These are phyloP conservation scores for Voacanga thouarsii DNA, from an alignment of 257 asterid genomes.

Conservation along the genomic window DNA sequence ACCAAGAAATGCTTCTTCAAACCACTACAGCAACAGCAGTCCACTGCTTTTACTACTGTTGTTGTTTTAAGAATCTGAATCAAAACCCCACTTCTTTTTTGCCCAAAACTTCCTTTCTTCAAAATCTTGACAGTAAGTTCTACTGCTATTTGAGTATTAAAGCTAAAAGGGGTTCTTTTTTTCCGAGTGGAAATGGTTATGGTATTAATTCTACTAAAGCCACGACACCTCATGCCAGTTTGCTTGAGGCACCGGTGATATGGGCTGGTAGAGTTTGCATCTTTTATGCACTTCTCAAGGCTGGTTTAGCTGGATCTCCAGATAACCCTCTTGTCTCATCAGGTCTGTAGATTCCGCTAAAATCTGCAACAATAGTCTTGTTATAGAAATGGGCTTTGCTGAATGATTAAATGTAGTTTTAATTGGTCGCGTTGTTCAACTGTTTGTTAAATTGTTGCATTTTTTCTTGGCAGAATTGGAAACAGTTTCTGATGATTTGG, in stretches of 20 bases:
- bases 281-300: conserved; percentile 75
- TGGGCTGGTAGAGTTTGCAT: conserved; percentile 95
- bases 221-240: conserved; percentile 37
- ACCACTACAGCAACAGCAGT: conserved; percentile 16
- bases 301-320: conserved; percentile 97
- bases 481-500: conserved; percentile 63
- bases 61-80: conserved; percentile 32
- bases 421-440: not conserved
- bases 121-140: conserved; percentile 46
- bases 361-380: not conserved
- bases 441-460: conserved; percentile 6
- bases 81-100: conserved; percentile 27
- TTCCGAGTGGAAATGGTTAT: conserved; percentile 10
- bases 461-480: conserved; percentile 54
- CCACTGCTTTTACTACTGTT: conserved; percentile 14
- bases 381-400: not conserved
- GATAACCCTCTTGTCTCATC: conserved; percentile 62
- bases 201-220: not conserved
- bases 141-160: conserved; percentile 25
- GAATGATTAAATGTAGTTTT: not conserved
- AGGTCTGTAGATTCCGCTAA: not conserved
- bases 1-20: conserved; percentile 55
- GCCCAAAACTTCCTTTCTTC: conserved; percentile 50
- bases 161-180: conserved; percentile 28
- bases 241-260: conserved; percentile 71